A percentile compares a stretch with the other conserved stretches of the same genome.
Conservation (phyloP, 805 yeast genomes). For the Myxozyma lipomycoides region DNA sequence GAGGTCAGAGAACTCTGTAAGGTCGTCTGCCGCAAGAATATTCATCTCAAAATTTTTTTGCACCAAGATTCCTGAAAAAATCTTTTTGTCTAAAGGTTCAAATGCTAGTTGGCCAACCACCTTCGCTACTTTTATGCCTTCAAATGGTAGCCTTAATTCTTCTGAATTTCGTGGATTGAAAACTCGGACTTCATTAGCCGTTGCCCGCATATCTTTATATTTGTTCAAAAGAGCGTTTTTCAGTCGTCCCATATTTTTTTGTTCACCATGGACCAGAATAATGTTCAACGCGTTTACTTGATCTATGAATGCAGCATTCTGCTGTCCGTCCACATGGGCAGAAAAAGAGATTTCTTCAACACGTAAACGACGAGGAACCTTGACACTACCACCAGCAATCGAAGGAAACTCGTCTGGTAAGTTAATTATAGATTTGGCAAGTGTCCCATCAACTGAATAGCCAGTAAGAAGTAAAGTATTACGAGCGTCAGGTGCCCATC, state of each 20-base stretch:
- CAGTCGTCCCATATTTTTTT: conserved; percentile 96
- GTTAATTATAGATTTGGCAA: conserved; percentile 84
- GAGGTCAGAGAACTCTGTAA: conserved; percentile 82
- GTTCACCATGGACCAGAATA: conserved; percentile 91
- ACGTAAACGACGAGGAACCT: conserved; percentile 79
- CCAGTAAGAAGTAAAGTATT: conserved; percentile 89
- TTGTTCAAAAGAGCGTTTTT: conserved; percentile 89
- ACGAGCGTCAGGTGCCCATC: conserved; percentile 96
- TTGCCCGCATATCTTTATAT: conserved; percentile 73
- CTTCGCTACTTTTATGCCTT: conserved; percentile 80
- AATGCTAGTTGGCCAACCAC: conserved; percentile 59
- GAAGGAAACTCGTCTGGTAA: conserved; percentile 93
- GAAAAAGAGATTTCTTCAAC: conserved; percentile 97
- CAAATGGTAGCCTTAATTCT: conserved; percentile 67
- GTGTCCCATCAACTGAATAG: conserved; percentile 96
- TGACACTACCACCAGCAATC: conserved; percentile 43
- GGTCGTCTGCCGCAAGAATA: conserved; percentile 76
- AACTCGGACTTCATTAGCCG: conserved; percentile 85
- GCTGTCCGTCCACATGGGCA: conserved; percentile 98
- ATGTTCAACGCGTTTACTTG: conserved; percentile 78
- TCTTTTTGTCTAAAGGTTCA: conserved; percentile 44
- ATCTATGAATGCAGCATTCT: conserved; percentile 87
- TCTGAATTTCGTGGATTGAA: conserved; percentile 92
- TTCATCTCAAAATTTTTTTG: conserved; percentile 87
- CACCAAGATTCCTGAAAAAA: conserved; percentile 79